Evolutionary conservation across 1,284 basidiomycete genomes (phyloP).

Genomic region (Cryptococcus floricola): DNA sequence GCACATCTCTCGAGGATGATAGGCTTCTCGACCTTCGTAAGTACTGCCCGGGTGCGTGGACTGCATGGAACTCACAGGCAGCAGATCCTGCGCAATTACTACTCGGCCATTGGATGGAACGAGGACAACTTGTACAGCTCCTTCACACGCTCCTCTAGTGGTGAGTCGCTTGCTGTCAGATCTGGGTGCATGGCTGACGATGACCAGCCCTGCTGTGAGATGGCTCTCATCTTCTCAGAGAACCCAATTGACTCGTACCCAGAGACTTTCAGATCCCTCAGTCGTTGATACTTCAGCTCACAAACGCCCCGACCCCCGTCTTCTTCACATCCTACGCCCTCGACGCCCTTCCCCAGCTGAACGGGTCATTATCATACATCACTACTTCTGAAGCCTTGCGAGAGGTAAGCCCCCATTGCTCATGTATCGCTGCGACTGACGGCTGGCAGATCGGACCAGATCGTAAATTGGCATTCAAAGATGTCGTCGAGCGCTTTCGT

Average conservation of each 20-base stretch:
- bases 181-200: not conserved
- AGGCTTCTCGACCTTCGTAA: slow-evolving; percentile 14
- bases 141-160: slow-evolving; percentile 79
- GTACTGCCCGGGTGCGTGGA: not conserved
- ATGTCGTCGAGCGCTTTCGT: slow-evolving; percentile 79
- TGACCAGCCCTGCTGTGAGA: not conserved
- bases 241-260: not conserved
- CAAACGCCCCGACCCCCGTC: slow-evolving; percentile 81
- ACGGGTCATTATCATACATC: slow-evolving; percentile 90
- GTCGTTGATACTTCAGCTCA: slow-evolving; percentile 60
- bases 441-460: slow-evolving; percentile 54
- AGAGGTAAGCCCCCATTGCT: slow-evolving; percentile 49
- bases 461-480: slow-evolving; percentile 73
- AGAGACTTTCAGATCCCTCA: slow-evolving; percentile 43
- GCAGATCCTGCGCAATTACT: slow-evolving; percentile 56
- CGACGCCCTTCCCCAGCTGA: slow-evolving; percentile 83
- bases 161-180: slow-evolving; percentile 52
- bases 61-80: not conserved
- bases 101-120: slow-evolving; percentile 88
- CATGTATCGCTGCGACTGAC: not conserved
- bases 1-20: slow-evolving; percentile 5
- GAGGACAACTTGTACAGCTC: slow-evolving; percentile 92
- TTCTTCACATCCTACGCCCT: slow-evolving; percentile 89
- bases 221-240: not conserved
- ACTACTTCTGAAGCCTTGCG: slow-evolving; percentile 79